Evolutionary conservation across 768 basidiomycete genomes (phyloP).

Genomic region (Coprinellus aureogranulatus): DNA sequence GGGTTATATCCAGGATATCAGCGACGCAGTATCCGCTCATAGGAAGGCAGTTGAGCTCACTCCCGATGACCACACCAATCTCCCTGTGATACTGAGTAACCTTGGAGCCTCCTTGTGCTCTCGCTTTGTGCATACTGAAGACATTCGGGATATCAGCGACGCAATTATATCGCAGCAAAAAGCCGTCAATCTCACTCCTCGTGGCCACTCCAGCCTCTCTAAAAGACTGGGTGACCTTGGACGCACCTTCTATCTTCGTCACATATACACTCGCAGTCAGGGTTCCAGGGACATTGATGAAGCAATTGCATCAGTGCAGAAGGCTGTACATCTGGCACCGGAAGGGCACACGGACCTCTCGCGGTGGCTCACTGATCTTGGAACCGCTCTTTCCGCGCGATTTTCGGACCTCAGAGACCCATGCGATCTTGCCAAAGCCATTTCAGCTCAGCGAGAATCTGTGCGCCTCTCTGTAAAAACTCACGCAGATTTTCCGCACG

Average conservation of each 20-base stretch:
- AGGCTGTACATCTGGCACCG: no score
- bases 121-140: slow-evolving; percentile 2
- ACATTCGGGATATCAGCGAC: slow-evolving; percentile 10
- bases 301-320: no score
- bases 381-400: neutral
- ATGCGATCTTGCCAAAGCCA: no score
- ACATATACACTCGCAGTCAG: no score
- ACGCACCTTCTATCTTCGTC: no score
- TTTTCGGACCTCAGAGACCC: no score
- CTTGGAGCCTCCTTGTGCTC: slow-evolving; percentile 15
- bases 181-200: slow-evolving; percentile 9
- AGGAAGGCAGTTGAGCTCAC: slow-evolving; percentile 4
- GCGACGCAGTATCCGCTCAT: slow-evolving; percentile 7
- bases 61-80: neutral
- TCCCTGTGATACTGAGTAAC: neutral
- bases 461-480: no score
- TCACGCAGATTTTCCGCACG: no score
- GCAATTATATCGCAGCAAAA: slow-evolving; percentile 9
- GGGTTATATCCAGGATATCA: slow-evolving; percentile 16
- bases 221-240: no score
- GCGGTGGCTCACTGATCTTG: slow-evolving; percentile 10
- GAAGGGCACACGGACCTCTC: no score
- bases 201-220: slow-evolving; percentile 3
- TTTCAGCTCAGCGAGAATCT: no score
- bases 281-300: no score